Conservation (phyloP, 208 protist species). For the Trypanosoma scelopori region DNA sequence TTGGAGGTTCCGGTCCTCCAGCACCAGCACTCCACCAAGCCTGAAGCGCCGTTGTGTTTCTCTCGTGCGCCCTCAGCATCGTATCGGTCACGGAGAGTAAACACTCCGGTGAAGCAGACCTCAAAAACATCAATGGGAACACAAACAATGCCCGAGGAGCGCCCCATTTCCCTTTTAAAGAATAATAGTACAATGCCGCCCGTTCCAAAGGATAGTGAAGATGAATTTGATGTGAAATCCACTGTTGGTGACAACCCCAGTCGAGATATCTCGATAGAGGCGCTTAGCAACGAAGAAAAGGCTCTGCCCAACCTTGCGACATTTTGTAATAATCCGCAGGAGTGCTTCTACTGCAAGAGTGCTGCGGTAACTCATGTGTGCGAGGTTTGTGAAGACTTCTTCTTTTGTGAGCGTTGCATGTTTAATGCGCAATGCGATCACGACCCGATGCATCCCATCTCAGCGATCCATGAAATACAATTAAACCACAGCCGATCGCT, state of each 20-base stretch:
- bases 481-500: slow-evolving; percentile 51
- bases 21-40: neutral
- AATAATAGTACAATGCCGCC: neutral
- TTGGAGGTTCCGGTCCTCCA: neutral
- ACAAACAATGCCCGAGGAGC: too few species aligned
- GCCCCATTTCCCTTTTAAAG: too few species aligned
- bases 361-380: slow-evolving; percentile 46
- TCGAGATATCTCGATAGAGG: neutral
- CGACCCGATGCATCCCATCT: slow-evolving; percentile 45
- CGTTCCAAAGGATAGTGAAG: neutral
- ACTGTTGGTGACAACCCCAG: neutral
- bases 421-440: slow-evolving; percentile 32
- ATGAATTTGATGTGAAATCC: slow-evolving; percentile 19
- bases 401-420: slow-evolving; percentile 60
- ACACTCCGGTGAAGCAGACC: too few species aligned
- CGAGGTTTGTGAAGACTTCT: slow-evolving; percentile 53
- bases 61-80: too few species aligned
- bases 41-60: too few species aligned
- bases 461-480: slow-evolving; percentile 47
- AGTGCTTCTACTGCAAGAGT: slow-evolving; percentile 50
- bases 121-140: too few species aligned
- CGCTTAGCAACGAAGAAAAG: slow-evolving; percentile 1
- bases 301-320: slow-evolving; percentile 26
- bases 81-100: too few species aligned
- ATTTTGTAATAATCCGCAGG: slow-evolving; percentile 45